These are phyloP conservation scores for Rubroboletus satanas DNA, from an alignment of 768 basidiomycete genomes.

Conservation along the genomic window DNA sequence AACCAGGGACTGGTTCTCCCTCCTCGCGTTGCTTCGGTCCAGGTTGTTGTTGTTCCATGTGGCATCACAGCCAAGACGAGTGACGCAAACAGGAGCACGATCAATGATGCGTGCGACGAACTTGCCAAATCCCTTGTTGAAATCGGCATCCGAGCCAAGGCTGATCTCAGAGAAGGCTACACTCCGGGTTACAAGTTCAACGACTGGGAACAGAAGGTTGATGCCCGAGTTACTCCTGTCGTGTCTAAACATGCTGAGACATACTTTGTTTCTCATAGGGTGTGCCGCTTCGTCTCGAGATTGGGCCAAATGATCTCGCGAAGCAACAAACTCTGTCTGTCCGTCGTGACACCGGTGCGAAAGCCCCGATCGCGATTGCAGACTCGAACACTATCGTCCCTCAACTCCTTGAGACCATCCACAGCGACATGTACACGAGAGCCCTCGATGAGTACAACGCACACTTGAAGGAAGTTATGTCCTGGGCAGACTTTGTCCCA, in stretches of 20 bases:
- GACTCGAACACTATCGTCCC: conserved; percentile 51
- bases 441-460: conserved; percentile 73
- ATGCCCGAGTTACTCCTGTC: neutral
- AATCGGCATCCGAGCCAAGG: conserved; percentile 76
- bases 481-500: conserved; percentile 93
- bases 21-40: conserved; percentile 91
- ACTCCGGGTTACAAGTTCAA: conserved; percentile 99
- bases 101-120: conserved; percentile 75
- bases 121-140: conserved; percentile 71
- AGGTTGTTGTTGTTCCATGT: conserved; percentile 89
- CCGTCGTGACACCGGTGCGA: conserved; percentile 74
- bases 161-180: conserved; percentile 91
- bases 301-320: conserved; percentile 88
- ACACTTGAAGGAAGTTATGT: conserved; percentile 65
- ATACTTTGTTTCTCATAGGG: conserved; percentile 49
- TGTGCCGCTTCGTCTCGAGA: conserved; percentile 94
- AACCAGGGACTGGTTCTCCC: conserved; percentile 96
- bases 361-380: conserved; percentile 49
- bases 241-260: neutral
- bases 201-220: conserved; percentile 97
- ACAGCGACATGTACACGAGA: conserved; percentile 78
- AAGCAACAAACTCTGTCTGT: conserved; percentile 80
- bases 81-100: conserved; percentile 60
- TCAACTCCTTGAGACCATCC: conserved; percentile 77
- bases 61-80: conserved; percentile 86